A percentile compares a stretch with the other conserved stretches of the same genome.
phyloP scores from a whole-genome alignment of 2,329 filamentous ascomycete genomes.

The Monosporascus sp. region DNA sequence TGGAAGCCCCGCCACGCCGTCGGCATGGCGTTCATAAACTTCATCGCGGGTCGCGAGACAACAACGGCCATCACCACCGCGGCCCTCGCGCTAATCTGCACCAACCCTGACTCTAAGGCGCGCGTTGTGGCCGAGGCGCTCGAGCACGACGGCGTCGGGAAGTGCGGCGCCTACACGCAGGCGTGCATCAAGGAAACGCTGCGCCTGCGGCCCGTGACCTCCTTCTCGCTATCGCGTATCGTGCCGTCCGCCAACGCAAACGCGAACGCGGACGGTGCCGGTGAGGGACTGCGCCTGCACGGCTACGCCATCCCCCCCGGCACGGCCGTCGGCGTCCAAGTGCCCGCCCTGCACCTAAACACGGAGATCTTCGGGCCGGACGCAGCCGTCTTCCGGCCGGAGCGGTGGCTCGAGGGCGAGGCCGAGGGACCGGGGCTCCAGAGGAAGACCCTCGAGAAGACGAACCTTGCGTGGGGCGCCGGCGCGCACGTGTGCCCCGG shows the following conservation, averaged over 20 bases:
- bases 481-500: conserved; percentile 47
- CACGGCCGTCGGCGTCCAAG: conserved; percentile 46
- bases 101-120: conserved; percentile 27
- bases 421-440: conserved; percentile 15
- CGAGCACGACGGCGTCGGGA: not conserved
- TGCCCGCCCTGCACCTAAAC: conserved; percentile 45
- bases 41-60: conserved; percentile 9
- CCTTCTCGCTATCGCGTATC: conserved; percentile 44
- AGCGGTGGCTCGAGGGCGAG: conserved; percentile 38
- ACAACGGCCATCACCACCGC: conserved; percentile 24
- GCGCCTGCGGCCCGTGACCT: conserved; percentile 44
- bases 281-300: conserved; percentile 30
- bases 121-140: conserved; percentile 27
- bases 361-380: conserved; percentile 42
- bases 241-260: conserved; percentile 26
- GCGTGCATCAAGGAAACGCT: conserved; percentile 47
- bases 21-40: conserved; percentile 5
- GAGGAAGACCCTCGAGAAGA: conserved; percentile 35
- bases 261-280: not conserved
- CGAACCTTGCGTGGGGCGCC: conserved; percentile 47
- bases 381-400: conserved; percentile 37
- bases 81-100: conserved; percentile 40
- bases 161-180: conserved; percentile 29
- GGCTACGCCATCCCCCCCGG: conserved; percentile 36
- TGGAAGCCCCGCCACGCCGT: conserved; percentile 7